Evolutionary conservation across 2,329 filamentous ascomycete species (phyloP).

Genomic region (Lizonia empirigonia): DNA sequence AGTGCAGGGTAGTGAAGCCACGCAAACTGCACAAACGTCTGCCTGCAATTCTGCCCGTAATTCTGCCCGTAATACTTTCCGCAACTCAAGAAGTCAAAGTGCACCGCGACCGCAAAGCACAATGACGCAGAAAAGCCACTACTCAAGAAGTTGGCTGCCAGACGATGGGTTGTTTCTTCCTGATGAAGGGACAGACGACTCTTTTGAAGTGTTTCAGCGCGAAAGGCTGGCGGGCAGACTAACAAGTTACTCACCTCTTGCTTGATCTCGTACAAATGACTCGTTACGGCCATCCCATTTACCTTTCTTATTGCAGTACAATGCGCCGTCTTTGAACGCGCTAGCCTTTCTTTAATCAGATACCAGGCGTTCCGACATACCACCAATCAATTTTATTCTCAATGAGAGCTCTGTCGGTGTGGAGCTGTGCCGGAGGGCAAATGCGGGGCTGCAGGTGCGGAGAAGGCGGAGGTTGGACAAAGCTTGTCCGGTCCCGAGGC

Average conservation of each 20-base stretch:
- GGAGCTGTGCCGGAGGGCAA: background rate
- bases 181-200: slow-evolving; percentile 26
- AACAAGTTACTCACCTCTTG: slow-evolving; percentile 33
- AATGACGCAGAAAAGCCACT: slow-evolving; percentile 22
- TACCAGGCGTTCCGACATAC: slow-evolving; percentile 22
- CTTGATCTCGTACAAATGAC: background rate
- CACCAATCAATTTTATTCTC: slow-evolving; percentile 19
- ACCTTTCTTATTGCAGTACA: background rate
- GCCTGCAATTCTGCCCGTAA: slow-evolving; percentile 6
- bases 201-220: slow-evolving; percentile 24
- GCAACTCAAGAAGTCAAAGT: slow-evolving; percentile 4
- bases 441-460: slow-evolving; percentile 2
- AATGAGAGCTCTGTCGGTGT: background rate
- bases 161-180: slow-evolving; percentile 31
- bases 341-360: slow-evolving; percentile 6
- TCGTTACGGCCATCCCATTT: background rate
- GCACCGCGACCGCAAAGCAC: slow-evolving; percentile 17
- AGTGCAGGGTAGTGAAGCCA: slow-evolving; percentile 8
- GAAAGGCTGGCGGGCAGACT: slow-evolving; percentile 22
- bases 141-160: slow-evolving; percentile 33
- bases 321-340: slow-evolving; percentile 13
- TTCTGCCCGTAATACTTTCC: slow-evolving; percentile 1
- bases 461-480: background rate
- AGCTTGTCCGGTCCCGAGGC: slow-evolving; percentile 6
- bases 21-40: slow-evolving; percentile 8